Conservation (phyloP, 176 grass and related monocot genomes). For the Miscanthus lutarioriparius region DNA sequence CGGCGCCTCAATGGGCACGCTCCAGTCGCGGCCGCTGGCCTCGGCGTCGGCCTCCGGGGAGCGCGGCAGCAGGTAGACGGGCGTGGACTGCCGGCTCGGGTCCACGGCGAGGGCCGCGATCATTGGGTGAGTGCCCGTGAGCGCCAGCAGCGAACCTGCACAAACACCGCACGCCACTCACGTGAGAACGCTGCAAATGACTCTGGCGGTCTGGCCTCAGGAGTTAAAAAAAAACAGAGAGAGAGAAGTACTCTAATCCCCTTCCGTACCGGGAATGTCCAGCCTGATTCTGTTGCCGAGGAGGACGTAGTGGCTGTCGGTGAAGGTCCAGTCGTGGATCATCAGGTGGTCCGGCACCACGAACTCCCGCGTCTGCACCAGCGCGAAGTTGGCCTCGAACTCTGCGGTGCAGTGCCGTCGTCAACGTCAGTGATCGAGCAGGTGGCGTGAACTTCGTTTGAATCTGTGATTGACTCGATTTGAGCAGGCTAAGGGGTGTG, state of each 20-base stretch:
- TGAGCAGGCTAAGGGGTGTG: background rate
- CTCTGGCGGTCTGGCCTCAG: too few relatives aligned
- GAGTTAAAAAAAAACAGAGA: background rate
- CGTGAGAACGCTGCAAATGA: background rate
- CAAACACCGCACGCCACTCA: background rate
- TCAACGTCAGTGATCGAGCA: background rate
- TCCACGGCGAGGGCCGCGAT: slow-evolving; percentile 74
- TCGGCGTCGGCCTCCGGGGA: slow-evolving; percentile 37
- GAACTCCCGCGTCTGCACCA: slow-evolving; percentile 77
- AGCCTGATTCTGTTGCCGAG: slow-evolving; percentile 90
- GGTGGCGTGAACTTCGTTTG: background rate
- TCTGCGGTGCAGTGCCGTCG: slow-evolving; percentile 35
- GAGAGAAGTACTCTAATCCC: background rate
- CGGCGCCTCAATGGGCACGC: slow-evolving; percentile 66
- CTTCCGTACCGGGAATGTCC: slow-evolving; percentile 63
- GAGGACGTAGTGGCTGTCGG: slow-evolving; percentile 73
- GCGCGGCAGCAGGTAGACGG: slow-evolving; percentile 86
- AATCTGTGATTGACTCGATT: background rate
- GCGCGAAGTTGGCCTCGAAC: slow-evolving; percentile 62
- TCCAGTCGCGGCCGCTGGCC: slow-evolving; percentile 50
- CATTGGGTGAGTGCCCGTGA: slow-evolving; percentile 83
- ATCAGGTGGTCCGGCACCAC: slow-evolving; percentile 78
- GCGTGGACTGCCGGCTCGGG: slow-evolving; percentile 58
- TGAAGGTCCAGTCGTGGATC: slow-evolving; percentile 99
- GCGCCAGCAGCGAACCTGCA: slow-evolving; percentile 70